A percentile compares a stretch with the other conserved stretches of the same genome.
These are phyloP conservation scores for Mrakia frigida DNA, from an alignment of 768 basidiomycete species.

Conservation along the genomic window DNA sequence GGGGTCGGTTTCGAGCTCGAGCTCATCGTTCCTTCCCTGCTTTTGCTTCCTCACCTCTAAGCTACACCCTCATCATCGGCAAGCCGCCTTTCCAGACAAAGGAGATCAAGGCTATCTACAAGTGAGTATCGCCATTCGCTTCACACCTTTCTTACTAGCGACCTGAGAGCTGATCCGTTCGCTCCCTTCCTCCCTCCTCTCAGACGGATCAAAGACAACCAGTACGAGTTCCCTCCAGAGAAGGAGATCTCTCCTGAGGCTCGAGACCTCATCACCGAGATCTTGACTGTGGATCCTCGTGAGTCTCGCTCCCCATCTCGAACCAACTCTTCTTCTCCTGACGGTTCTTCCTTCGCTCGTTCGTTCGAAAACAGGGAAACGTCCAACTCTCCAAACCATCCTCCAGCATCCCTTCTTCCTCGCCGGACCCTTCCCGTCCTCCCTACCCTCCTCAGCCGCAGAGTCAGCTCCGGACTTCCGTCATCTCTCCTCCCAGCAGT, in stretches of 20 bases:
- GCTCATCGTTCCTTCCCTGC: neutral
- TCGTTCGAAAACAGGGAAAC: constrained; percentile 48
- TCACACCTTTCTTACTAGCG: neutral
- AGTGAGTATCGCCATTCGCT: constrained; percentile 49
- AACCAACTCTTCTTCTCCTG: neutral
- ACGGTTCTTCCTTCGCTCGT: neutral
- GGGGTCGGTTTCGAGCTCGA: neutral
- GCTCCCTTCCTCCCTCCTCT: neutral
- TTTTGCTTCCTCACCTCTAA: constrained; percentile 25
- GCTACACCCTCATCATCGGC: constrained; percentile 85
- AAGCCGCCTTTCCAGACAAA: constrained; percentile 98
- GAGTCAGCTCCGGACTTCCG: constrained; percentile 71
- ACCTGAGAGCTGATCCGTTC: neutral
- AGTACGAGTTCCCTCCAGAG: constrained; percentile 84
- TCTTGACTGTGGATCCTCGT: constrained; percentile 75
- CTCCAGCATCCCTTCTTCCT: constrained; percentile 79
- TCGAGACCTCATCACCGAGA: constrained; percentile 70
- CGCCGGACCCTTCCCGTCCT: constrained; percentile 69
- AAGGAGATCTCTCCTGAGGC: constrained; percentile 65
- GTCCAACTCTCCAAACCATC: constrained; percentile 79
- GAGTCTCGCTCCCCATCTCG: constrained; percentile 18
- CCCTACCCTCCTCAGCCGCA: constrained; percentile 73
- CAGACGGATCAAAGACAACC: constrained; percentile 86
- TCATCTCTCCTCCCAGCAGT: constrained; percentile 57
- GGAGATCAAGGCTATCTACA: constrained; percentile 93